phyloP scores from a whole-genome alignment of 495 filamentous ascomycete species.

The Penicillium coprophilum region DNA sequence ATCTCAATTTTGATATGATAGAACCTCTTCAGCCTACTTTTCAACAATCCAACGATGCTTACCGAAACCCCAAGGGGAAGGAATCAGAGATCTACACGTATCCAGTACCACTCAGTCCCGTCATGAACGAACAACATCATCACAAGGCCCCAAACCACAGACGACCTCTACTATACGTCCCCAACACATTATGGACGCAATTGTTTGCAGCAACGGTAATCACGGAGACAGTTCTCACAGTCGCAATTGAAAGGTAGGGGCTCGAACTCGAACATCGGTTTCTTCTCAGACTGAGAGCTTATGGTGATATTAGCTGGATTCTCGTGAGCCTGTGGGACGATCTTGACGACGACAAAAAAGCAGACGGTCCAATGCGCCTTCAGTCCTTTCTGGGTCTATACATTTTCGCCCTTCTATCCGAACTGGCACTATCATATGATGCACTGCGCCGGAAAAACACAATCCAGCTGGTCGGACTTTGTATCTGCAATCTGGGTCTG shows the following conservation, averaged over 20 bases:
- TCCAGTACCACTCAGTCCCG: not conserved
- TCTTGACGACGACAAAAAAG: constrained; percentile 10
- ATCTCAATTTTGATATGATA: not conserved
- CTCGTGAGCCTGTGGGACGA: constrained; percentile 21
- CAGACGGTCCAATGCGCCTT: constrained; percentile 16
- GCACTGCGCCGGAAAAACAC: constrained; percentile 25
- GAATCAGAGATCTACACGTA: not conserved
- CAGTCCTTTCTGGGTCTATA: constrained; percentile 26
- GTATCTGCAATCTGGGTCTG: constrained; percentile 24
- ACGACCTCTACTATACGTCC: constrained; percentile 18
- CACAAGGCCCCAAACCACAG: constrained; percentile 7
- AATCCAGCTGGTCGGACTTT: constrained; percentile 24
- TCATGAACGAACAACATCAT: constrained; percentile 2
- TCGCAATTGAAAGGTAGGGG: constrained; percentile 56
- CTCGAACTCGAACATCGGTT: constrained; percentile 27
- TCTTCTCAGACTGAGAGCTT: not conserved
- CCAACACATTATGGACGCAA: constrained; percentile 25
- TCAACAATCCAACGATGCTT: not conserved
- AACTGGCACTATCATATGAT: constrained; percentile 24
- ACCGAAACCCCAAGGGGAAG: not conserved
- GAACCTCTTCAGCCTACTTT: not conserved
- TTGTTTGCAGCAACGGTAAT: constrained; percentile 20
- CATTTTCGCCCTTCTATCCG: constrained; percentile 27
- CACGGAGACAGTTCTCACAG: constrained; percentile 27
- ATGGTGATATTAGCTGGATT: constrained; percentile 18